phyloP scores from a whole-genome alignment of 2,329 filamentous ascomycete genomes.

The Malbranchea cinnamomea region DNA sequence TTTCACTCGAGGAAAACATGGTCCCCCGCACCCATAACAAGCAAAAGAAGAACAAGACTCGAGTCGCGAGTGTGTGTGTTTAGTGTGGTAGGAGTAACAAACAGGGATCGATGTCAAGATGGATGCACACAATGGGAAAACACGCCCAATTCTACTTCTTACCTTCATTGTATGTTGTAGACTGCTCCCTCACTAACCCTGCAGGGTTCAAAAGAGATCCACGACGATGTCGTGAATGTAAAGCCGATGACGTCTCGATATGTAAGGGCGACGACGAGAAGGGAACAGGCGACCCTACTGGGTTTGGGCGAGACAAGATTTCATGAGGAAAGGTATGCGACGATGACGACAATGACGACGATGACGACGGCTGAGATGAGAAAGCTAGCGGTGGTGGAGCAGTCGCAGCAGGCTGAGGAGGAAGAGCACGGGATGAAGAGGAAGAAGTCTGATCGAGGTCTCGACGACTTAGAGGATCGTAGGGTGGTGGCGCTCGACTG shows the following conservation, averaged over 20 bases:
- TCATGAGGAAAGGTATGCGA: conserved; percentile 11
- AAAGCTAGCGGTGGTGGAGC: conserved; percentile 3
- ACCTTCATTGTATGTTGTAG: conserved; percentile 17
- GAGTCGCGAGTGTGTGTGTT: no score
- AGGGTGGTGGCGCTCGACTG: conserved; percentile 13
- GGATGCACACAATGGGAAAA: no score
- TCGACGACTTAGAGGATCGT: conserved; percentile 13
- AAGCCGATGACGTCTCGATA: conserved; percentile 11
- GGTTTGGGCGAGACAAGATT: conserved; percentile 9
- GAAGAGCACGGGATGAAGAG: conserved; percentile 5
- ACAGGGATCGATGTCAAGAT: no score
- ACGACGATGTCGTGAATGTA: conserved; percentile 13
- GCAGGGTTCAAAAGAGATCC: no score
- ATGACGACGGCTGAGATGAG: conserved; percentile 8
- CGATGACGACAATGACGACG: conserved; percentile 7
- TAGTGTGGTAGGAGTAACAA: no score
- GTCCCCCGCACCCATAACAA: no score
- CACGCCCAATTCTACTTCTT: conserved; percentile 9
- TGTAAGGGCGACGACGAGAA: conserved; percentile 14
- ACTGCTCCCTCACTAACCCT: conserved; percentile 10
- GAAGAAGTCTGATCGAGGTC: conserved; percentile 8
- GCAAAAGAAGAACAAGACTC: no score
- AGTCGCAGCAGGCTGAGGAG: conserved; percentile 2
- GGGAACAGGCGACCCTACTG: conserved; percentile 8
- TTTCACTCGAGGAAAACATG: no score